These are phyloP conservation scores for Borovskyia barvae DNA, from an alignment of 208 protist genomes.

Conservation along the genomic window DNA sequence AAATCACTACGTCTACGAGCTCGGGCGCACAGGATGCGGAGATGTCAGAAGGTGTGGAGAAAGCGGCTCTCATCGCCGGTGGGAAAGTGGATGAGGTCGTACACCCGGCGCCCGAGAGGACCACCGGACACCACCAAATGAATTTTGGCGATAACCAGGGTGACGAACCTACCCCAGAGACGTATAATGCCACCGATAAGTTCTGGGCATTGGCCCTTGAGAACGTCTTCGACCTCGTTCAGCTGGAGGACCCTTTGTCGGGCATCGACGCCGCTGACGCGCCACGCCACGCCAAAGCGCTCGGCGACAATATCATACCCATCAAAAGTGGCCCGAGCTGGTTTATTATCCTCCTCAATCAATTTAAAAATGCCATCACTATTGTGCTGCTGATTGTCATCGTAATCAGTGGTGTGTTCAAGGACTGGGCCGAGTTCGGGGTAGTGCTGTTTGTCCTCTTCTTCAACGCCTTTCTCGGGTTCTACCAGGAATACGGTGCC, in stretches of 20 bases:
- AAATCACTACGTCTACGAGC: not conserved
- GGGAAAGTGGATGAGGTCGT: not conserved
- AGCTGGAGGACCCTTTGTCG: conserved; percentile 51
- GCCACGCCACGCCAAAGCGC: conserved; percentile 44
- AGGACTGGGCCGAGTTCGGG: conserved; percentile 87
- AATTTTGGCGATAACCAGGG: conserved; percentile 61
- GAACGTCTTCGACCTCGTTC: conserved; percentile 70
- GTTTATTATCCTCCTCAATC: conserved; percentile 54
- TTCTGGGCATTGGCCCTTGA: conserved; percentile 74
- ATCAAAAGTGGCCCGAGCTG: conserved; percentile 73
- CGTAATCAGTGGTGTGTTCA: conserved; percentile 75
- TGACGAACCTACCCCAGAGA: conserved; percentile 49
- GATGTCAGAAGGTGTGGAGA: not conserved
- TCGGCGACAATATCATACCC: conserved; percentile 82
- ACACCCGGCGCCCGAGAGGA: not conserved
- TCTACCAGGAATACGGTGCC: conserved; percentile 87
- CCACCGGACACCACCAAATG: conserved; percentile 29
- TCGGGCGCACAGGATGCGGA: not conserved
- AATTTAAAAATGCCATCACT: conserved; percentile 89
- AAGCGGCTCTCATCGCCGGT: not conserved
- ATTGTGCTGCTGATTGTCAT: conserved; percentile 81
- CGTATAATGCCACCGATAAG: conserved; percentile 56
- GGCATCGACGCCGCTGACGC: conserved; percentile 53
- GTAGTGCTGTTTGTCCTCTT: conserved; percentile 84
- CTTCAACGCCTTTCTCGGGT: conserved; percentile 85